phyloP scores from a whole-genome alignment of 352 stramenopile species.

The Phytophthora boehmeriae region DNA sequence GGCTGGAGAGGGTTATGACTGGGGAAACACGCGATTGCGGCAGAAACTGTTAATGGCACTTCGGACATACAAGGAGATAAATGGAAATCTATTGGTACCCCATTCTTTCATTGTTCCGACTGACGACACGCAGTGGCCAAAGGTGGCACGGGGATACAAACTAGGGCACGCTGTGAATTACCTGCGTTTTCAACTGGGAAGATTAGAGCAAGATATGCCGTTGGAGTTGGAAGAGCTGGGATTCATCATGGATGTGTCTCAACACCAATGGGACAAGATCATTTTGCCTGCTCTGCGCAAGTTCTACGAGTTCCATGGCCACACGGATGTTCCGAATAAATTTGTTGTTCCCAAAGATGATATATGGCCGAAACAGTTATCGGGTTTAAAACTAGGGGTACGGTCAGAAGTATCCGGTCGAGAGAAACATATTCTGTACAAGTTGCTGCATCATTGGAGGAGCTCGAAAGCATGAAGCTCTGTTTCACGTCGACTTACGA shows the following conservation, averaged over 20 bases:
- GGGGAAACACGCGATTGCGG: too few relatives aligned
- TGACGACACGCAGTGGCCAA: constrained; percentile 22
- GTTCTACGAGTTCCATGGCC: constrained; percentile 29
- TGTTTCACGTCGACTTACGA: constrained; percentile 40
- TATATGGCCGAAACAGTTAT: constrained; percentile 23
- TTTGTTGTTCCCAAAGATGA: constrained; percentile 32
- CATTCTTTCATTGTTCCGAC: constrained; percentile 33
- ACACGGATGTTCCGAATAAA: constrained; percentile 25
- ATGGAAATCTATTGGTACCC: constrained; percentile 33
- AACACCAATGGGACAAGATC: constrained; percentile 26
- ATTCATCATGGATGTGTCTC: constrained; percentile 25
- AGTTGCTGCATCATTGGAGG: constrained; percentile 23
- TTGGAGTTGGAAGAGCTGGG: constrained; percentile 18
- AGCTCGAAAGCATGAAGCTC: constrained; percentile 45
- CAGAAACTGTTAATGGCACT: constrained; percentile 9
- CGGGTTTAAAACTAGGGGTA: constrained; percentile 34
- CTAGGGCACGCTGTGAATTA: constrained; percentile 23
- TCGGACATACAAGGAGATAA: constrained; percentile 20
- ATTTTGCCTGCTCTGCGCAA: constrained; percentile 36
- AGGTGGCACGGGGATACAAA: constrained; percentile 22
- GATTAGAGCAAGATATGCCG: constrained; percentile 1
- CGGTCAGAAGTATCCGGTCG: constrained; percentile 40
- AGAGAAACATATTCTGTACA: constrained; percentile 27
- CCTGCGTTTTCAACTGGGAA: constrained; percentile 16
- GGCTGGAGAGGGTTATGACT: too few relatives aligned